Base-by-base conservation (phyloP, 768 basidiomycete genomes). In the Suillus sp. region DNA sequence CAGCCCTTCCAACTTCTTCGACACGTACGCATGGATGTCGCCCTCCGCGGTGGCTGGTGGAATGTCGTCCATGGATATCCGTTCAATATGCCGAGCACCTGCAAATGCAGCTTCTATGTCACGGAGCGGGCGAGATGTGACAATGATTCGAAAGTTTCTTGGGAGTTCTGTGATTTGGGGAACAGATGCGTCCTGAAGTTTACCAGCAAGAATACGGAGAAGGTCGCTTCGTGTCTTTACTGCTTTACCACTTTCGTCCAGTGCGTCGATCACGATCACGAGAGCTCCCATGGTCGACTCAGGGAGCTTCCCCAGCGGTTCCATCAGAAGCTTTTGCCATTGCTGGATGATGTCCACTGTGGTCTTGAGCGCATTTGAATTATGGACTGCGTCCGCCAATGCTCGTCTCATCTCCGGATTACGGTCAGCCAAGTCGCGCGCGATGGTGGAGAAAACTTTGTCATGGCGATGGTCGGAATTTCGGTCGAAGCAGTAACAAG, bases 261-360 rank as follows among this genome's bases (percentile, higher is more conserved):
- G 34, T 18, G 62, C 73, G 53, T 75, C 74, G 53, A 74, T 70
- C 59, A 75, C 63, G 35, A 72, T 65, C 20, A 72, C 50, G 11
- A 73, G 61, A 40, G 70, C 72, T 11, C 68, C 67, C 3, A 43
- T 13, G 14, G 53, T 25, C 27, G 37, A 34, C 14, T 40, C 51
- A 30, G 51, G 25, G 57, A 70, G 42, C 27, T 65, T 64, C 20
- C 55, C 56, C 22, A 69, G 22, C 10, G 71, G 67, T 18, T 58
- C 56, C 38, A 69, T 30, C n/a, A 72, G 65, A 37, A 71, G 56
- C 14, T 67, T 63, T 18, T 64, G 60, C 38, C 71, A 67, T 55
- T 71, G 71, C 14, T 50, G 42, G 16, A 32, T 35, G 14, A 61
- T 32, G 22, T 64, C 53, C 11, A 38, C n/a, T 18, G 50, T 65